These are phyloP conservation scores for Suhomyces kilbournensis DNA, from an alignment of 805 yeast genomes.

Conservation along the genomic window DNA sequence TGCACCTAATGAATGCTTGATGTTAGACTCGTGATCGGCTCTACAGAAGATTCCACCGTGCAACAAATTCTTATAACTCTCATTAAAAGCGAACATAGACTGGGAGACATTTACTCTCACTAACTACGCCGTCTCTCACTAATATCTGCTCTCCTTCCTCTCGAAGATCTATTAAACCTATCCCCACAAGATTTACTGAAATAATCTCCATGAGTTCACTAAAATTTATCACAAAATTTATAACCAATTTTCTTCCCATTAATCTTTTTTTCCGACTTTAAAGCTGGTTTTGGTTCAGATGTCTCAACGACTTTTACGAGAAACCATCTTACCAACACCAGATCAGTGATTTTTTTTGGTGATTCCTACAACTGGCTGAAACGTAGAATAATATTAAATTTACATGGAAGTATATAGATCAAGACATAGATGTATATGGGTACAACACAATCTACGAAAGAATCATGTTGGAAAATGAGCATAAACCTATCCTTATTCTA, in stretches of 20 bases:
- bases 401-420: constrained; percentile 4
- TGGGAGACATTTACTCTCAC: neutral
- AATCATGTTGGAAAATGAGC: constrained; percentile 5
- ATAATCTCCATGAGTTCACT: too few relatives aligned
- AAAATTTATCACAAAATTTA: too few relatives aligned
- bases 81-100: too few relatives aligned
- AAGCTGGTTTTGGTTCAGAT: neutral
- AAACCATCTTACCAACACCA: neutral
- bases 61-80: neutral
- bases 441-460: neutral
- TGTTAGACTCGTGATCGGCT: neutral
- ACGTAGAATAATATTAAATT: constrained; percentile 5
- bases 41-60: neutral
- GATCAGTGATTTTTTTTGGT: too few relatives aligned
- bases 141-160: neutral
- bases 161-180: neutral
- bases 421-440: neutral
- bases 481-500: constrained; percentile 2
- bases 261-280: neutral
- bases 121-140: neutral
- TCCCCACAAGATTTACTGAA: neutral
- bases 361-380: neutral
- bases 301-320: neutral
- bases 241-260: neutral
- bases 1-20: neutral